Evolutionary conservation across 495 filamentous ascomycete genomes (phyloP).

Genomic region (Talaromyces trachyspermus): DNA sequence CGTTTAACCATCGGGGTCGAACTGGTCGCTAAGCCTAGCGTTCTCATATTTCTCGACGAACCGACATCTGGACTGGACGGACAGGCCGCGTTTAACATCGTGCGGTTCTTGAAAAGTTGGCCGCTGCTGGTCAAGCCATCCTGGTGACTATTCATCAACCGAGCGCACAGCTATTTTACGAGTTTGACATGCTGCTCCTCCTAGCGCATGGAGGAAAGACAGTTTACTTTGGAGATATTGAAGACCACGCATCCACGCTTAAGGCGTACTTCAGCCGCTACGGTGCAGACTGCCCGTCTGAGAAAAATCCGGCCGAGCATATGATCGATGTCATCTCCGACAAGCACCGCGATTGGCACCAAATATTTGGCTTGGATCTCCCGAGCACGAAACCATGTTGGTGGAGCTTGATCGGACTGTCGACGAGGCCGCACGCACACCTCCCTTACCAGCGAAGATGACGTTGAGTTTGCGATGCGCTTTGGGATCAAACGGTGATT

Average conservation of each 20-base stretch:
- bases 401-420: conserved; percentile 51
- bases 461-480: conserved; percentile 50
- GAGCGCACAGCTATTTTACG: conserved; percentile 61
- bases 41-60: conserved; percentile 71
- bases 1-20: conserved; percentile 65
- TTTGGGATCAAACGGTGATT: conserved; percentile 48
- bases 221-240: conserved; percentile 65
- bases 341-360: conserved; percentile 49
- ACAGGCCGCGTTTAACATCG: conserved; percentile 57
- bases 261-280: conserved; percentile 72
- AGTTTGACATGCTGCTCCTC: conserved; percentile 66
- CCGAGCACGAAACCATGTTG: conserved; percentile 35
- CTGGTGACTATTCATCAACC: conserved; percentile 75
- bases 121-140: conserved; percentile 61
- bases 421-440: conserved; percentile 25
- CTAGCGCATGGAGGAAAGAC: conserved; percentile 62
- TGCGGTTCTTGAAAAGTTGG: conserved; percentile 59
- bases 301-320: conserved; percentile 83
- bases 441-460: conserved; percentile 26
- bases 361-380: conserved; percentile 55
- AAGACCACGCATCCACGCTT: conserved; percentile 42
- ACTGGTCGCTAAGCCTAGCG: conserved; percentile 56
- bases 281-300: conserved; percentile 62
- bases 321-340: conserved; percentile 76
- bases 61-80: conserved; percentile 67